A percentile compares a stretch with the other conserved stretches of the same genome.
Conservation (phyloP, 768 basidiomycete species). For the Mrakia gelida region DNA sequence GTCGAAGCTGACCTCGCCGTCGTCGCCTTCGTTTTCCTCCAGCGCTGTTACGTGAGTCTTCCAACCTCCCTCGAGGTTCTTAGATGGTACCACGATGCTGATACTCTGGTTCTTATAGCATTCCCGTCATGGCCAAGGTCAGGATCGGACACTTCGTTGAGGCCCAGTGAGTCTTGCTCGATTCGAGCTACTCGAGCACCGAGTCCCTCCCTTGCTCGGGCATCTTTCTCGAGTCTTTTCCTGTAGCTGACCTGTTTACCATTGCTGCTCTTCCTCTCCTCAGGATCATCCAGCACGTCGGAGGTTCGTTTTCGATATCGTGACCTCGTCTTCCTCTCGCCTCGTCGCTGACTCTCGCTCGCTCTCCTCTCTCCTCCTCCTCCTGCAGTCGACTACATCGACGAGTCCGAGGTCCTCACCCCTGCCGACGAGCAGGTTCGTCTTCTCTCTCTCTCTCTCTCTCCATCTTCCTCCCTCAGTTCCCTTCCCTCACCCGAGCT, state of each 20-base stretch:
- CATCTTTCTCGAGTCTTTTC: too few relatives aligned
- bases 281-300: conserved; percentile 2
- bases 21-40: not conserved
- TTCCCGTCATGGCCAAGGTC: conserved; percentile 76
- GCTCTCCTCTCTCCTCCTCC: not conserved
- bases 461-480: conserved; percentile 22
- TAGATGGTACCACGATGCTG: too few relatives aligned
- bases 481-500: too few relatives aligned
- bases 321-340: not conserved
- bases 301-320: not conserved
- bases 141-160: conserved; percentile 98
- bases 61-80: too few relatives aligned
- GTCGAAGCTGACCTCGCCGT: not conserved
- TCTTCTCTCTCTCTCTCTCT: not conserved
- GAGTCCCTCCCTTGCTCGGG: conserved; percentile 7
- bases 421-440: conserved; percentile 70
- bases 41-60: conserved; percentile 15
- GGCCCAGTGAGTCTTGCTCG: conserved; percentile 59
- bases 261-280: not conserved
- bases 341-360: not conserved
- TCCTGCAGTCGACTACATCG: conserved; percentile 71
- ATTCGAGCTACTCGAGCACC: not conserved
- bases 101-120: not conserved
- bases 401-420: conserved; percentile 66
- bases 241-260: not conserved